These are phyloP conservation scores for Allomyces macrogynus DNA, from an alignment of 192 early-diverging fungal genomes.

Conservation along the genomic window DNA sequence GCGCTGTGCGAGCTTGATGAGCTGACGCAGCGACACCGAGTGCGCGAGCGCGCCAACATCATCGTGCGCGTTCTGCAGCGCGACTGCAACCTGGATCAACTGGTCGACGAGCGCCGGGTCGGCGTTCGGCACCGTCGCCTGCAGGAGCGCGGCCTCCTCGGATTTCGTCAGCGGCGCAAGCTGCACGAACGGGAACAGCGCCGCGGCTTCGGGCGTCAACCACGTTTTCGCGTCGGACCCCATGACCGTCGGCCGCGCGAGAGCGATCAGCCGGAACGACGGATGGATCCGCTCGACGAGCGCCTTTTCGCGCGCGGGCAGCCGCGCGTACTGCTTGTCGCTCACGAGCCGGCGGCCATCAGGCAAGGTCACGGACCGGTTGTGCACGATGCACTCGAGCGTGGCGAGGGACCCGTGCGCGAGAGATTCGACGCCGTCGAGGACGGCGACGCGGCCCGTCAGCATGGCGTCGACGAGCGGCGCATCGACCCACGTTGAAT, in stretches of 20 bases:
- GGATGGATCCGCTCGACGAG: conserved; percentile 42
- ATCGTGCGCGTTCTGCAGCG: conserved; percentile 31
- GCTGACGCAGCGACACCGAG: conserved; percentile 48
- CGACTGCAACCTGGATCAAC: conserved; percentile 33
- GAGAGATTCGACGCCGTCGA: conserved; percentile 55
- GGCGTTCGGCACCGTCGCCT: conserved; percentile 28
- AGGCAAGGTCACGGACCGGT: conserved; percentile 47
- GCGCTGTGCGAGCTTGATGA: conserved; percentile 48
- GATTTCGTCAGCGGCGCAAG: conserved; percentile 28
- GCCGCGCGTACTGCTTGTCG: conserved; percentile 26
- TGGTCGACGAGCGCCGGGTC: conserved; percentile 16
- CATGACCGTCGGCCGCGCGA: conserved; percentile 24
- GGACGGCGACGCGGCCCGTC: conserved; percentile 44
- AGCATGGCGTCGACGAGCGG: conserved; percentile 49
- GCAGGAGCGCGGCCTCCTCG: conserved; percentile 27
- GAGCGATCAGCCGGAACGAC: conserved; percentile 52
- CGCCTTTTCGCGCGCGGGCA: conserved; percentile 24
- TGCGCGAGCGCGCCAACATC: conserved; percentile 33
- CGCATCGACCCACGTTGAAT: conserved; percentile 57
- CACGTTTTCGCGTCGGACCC: conserved; percentile 32
- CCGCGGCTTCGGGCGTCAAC: conserved; percentile 46
- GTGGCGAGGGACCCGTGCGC: conserved; percentile 45
- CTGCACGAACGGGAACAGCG: conserved; percentile 51
- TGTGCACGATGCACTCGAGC: conserved; percentile 38
- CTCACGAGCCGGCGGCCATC: conserved; percentile 38